These are phyloP conservation scores for Linum usitatissimum DNA, from an alignment of 345 rosid genomes.

Conservation along the genomic window DNA sequence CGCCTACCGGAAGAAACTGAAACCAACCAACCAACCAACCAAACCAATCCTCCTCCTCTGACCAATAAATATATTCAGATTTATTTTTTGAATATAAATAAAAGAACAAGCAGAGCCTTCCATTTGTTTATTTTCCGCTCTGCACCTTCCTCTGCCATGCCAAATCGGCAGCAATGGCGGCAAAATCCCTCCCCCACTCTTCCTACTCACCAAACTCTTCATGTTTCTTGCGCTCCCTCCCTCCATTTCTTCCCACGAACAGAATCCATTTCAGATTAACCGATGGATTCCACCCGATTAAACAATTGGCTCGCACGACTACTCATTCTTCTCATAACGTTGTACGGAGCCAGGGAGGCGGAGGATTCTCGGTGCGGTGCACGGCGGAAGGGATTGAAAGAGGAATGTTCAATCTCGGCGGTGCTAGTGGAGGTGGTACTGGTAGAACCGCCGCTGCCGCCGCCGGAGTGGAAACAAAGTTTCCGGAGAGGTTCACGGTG, in stretches of 20 bases:
- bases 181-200: slow-evolving; percentile 19
- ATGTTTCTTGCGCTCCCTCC: slow-evolving; percentile 12
- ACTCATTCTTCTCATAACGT: slow-evolving; percentile 3
- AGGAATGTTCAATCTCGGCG: slow-evolving; percentile 18
- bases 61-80: too few species aligned
- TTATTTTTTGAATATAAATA: too few species aligned
- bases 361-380: slow-evolving; percentile 26
- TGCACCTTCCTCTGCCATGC: neutral
- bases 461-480: neutral
- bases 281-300: neutral
- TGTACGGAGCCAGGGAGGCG: slow-evolving; percentile 8
- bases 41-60: too few species aligned
- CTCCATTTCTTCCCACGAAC: slow-evolving; percentile 11
- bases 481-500: slow-evolving; percentile 81
- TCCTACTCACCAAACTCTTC: slow-evolving; percentile 14
- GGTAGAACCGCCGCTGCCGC: too few species aligned
- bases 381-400: slow-evolving; percentile 69
- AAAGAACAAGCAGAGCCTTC: too few species aligned
- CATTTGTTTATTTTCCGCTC: neutral
- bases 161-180: slow-evolving; percentile 21
- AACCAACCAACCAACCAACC: too few species aligned
- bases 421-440: neutral
- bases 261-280: slow-evolving; percentile 23
- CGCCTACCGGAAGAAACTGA: too few species aligned
- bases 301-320: slow-evolving; percentile 11